Conservation (phyloP, 164 flowering plant genomes). For the Vitis riparia region DNA sequence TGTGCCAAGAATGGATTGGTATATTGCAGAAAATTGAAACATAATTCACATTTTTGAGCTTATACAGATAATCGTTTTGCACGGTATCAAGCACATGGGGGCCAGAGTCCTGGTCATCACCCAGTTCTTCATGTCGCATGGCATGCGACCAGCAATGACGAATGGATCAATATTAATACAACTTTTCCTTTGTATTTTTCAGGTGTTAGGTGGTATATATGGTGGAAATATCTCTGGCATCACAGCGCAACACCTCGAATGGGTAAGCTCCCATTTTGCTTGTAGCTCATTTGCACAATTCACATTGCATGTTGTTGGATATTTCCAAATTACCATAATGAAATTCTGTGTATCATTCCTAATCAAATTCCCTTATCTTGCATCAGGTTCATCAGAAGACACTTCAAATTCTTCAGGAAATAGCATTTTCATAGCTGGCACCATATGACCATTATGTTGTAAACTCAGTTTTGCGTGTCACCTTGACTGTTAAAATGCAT, state of each 20-base stretch:
- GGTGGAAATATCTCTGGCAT: conserved; percentile 77
- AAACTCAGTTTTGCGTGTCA: not conserved
- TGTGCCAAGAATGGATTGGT: not conserved
- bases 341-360: not conserved
- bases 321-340: too few relatives aligned
- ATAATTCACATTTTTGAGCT: not conserved
- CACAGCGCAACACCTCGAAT: conserved; percentile 95
- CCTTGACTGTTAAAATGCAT: not conserved
- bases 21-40: not conserved
- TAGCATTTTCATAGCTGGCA: conserved; percentile 52
- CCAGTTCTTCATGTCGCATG: not conserved
- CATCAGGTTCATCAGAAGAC: conserved; percentile 89
- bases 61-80: not conserved
- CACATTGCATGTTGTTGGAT: not conserved
- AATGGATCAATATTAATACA: not conserved
- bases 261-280: conserved; percentile 49
- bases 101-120: not conserved
- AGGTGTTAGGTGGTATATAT: conserved; percentile 93
- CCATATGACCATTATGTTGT: not conserved
- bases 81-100: not conserved
- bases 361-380: conserved; percentile 5
- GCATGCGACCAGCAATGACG: not conserved
- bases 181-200: conserved; percentile 13
- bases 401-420: conserved; percentile 81
- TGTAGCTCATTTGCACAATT: not conserved